phyloP scores from a whole-genome alignment of 345 rosid genomes.

The Salix purpurea region DNA sequence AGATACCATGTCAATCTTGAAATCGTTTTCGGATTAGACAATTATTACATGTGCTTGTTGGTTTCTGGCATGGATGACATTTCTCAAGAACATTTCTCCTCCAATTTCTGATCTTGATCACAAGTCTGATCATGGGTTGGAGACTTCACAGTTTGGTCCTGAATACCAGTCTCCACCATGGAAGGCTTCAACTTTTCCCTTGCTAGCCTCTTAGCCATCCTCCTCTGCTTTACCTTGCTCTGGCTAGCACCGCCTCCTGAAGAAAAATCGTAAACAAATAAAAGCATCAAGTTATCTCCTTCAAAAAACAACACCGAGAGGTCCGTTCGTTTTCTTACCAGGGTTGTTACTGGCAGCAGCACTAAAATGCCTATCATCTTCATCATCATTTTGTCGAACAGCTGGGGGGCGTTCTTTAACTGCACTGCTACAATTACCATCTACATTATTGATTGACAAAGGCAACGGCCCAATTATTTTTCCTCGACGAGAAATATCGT shows the following conservation, averaged over 20 bases:
- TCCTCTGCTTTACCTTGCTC: constrained; percentile 48
- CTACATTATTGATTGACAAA: not conserved
- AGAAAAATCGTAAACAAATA: not conserved
- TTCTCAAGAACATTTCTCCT: constrained; percentile 76
- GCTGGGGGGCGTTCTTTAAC: constrained; percentile 20
- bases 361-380: not conserved
- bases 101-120: constrained; percentile 44
- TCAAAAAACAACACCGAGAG: not conserved
- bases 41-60: constrained; percentile 43
- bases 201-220: constrained; percentile 52
- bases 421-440: not conserved
- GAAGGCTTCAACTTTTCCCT: constrained; percentile 24
- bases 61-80: constrained; percentile 78
- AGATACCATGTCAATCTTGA: too few species aligned
- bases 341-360: not conserved
- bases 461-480: constrained; percentile 63
- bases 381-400: constrained; percentile 51
- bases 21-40: too few species aligned
- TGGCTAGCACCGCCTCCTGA: constrained; percentile 17
- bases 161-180: not conserved
- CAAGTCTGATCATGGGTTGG: not conserved
- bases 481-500: constrained; percentile 46
- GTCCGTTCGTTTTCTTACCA: not conserved
- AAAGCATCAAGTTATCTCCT: not conserved
- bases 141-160: constrained; percentile 3